Conservation (phyloP, 2,329 filamentous ascomycete genomes). For the Corinectria fuckeliana region DNA sequence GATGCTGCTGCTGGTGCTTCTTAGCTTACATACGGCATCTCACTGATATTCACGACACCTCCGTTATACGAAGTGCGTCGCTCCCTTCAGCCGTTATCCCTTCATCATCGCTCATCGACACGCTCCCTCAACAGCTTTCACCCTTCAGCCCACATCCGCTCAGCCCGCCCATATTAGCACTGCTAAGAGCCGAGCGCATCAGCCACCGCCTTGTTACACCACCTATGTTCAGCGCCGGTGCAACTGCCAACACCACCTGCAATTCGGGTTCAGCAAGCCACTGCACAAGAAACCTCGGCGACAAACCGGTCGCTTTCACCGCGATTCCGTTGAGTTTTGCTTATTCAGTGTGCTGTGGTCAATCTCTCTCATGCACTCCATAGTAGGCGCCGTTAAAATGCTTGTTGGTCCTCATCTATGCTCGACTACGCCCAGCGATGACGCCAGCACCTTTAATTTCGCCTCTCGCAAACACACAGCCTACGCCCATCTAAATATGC, state of each 20-base stretch:
- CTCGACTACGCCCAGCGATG: background rate
- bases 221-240: background rate
- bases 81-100: background rate
- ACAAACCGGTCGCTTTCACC: background rate
- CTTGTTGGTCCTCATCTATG: slow-evolving; percentile 6
- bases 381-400: background rate
- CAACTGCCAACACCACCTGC: background rate
- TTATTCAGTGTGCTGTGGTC: background rate
- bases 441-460: slow-evolving; percentile 17
- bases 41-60: background rate
- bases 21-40: background rate
- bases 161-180: background rate
- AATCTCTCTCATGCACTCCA: slow-evolving; percentile 10
- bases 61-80: background rate
- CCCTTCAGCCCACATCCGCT: slow-evolving; percentile 7
- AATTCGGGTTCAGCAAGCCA: background rate
- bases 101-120: background rate
- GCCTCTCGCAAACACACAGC: slow-evolving; percentile 7
- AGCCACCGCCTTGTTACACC: background rate
- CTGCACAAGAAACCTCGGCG: background rate
- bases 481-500: background rate
- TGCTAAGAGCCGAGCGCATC: background rate
- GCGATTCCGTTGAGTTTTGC: background rate
- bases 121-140: background rate
- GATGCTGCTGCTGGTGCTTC: background rate